A percentile compares a stretch with the other conserved stretches of the same genome.
Evolutionary conservation across 139 green algal species (phyloP).

Genomic region (Micromonas commoda): DNA sequence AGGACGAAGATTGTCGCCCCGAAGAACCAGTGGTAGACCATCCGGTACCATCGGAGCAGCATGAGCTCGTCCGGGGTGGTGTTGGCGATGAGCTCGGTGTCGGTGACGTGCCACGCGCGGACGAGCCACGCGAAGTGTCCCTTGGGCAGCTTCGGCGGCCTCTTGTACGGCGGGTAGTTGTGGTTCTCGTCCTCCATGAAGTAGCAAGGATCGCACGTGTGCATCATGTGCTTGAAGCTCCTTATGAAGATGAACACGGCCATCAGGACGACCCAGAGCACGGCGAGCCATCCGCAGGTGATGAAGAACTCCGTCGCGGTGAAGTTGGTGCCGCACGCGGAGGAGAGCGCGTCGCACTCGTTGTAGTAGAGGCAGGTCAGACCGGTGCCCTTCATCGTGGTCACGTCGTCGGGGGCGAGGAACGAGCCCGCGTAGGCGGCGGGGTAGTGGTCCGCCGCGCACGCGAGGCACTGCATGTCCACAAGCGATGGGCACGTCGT

Average conservation of each 20-base stretch:
- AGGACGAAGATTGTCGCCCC: neutral
- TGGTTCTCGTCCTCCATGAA: constrained; percentile 4
- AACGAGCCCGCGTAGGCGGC: neutral
- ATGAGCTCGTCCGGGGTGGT: constrained; percentile 24
- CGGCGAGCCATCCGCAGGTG: neutral
- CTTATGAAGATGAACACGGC: neutral
- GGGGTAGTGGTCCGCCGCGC: neutral
- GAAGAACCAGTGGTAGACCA: neutral
- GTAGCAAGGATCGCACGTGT: neutral
- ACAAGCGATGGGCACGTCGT: neutral
- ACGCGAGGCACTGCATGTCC: neutral
- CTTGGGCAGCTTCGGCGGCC: neutral
- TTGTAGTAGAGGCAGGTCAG: neutral
- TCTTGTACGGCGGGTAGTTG: neutral
- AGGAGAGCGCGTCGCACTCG: neutral
- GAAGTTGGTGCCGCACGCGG: neutral
- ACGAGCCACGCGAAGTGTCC: neutral
- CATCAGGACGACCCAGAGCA: neutral
- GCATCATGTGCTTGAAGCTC: neutral
- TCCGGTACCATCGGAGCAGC: constrained; percentile 16
- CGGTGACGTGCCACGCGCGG: neutral
- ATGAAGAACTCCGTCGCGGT: neutral
- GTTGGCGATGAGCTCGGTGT: neutral
- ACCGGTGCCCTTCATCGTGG: neutral
- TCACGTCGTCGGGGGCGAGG: neutral